These are phyloP conservation scores for Pseudodiploospora longispora DNA, from an alignment of 2,329 filamentous ascomycete species.

Conservation along the genomic window DNA sequence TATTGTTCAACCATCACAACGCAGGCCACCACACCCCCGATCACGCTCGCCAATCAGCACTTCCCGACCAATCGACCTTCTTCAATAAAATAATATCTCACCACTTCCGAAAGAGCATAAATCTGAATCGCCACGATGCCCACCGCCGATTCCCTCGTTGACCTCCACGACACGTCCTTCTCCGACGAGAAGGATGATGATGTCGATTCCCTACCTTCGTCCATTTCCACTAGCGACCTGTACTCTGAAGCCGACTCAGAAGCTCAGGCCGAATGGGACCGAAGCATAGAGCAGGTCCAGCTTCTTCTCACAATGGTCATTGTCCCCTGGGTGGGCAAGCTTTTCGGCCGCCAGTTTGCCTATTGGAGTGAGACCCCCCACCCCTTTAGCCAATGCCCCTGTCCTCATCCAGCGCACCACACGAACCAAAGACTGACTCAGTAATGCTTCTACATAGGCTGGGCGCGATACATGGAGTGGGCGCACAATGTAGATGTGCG, in stretches of 20 bases:
- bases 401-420: background rate
- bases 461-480: conserved; percentile 93
- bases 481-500: conserved; percentile 70
- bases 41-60: background rate
- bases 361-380: conserved; percentile 70
- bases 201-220: conserved; percentile 58
- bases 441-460: conserved; percentile 48
- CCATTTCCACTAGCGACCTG: conserved; percentile 48
- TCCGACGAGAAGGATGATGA: conserved; percentile 44
- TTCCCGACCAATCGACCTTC: too few species aligned
- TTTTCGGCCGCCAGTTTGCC: conserved; percentile 86
- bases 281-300: conserved; percentile 88
- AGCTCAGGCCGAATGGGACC: conserved; percentile 91
- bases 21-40: background rate
- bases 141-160: conserved; percentile 38
- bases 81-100: too few species aligned
- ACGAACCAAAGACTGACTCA: conserved; percentile 1
- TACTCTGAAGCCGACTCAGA: conserved; percentile 62
- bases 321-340: conserved; percentile 90
- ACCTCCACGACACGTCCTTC: conserved; percentile 39
- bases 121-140: conserved; percentile 17
- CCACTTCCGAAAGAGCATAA: too few species aligned
- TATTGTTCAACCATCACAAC: too few species aligned
- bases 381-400: background rate
- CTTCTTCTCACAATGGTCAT: conserved; percentile 89